phyloP scores from a whole-genome alignment of 2,329 filamentous ascomycete species.

The Curvularia sp. region DNA sequence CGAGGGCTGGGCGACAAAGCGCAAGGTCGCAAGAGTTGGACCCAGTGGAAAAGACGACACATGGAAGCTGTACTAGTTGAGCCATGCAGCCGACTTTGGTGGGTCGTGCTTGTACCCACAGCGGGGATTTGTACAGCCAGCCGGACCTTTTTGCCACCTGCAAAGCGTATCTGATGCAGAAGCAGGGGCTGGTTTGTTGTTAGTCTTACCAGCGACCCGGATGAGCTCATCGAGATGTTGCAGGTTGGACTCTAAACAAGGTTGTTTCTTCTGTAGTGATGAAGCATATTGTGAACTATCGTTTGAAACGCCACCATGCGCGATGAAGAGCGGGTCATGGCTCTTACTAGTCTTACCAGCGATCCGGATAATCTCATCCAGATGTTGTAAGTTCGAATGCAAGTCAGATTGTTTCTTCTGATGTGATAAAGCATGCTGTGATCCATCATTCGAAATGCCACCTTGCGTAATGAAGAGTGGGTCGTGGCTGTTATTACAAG shows the following conservation, averaged over 20 bases:
- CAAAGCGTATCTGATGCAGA: not conserved
- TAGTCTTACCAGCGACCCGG: not conserved
- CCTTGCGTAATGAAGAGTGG: not conserved
- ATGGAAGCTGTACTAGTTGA: not conserved
- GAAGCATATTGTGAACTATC: not conserved
- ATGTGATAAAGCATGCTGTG: not conserved
- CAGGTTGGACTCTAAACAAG: not conserved
- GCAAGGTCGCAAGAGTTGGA: not conserved
- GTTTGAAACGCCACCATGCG: not conserved
- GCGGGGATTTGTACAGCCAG: not conserved
- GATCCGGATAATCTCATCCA: not conserved
- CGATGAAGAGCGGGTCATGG: slow-evolving; percentile 1
- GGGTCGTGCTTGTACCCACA: not conserved
- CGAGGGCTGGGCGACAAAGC: too few relatives aligned
- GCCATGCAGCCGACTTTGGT: not conserved
- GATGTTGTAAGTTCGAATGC: not conserved
- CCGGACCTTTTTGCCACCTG: not conserved
- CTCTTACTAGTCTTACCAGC: not conserved
- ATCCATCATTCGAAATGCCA: not conserved
- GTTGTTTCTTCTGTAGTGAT: not conserved
- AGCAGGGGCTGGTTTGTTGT: not conserved
- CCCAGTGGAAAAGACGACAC: not conserved
- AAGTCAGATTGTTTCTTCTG: not conserved
- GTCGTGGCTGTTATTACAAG: slow-evolving; percentile 2
- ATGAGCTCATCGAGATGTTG: not conserved